phyloP scores from a whole-genome alignment of 2,329 filamentous ascomycete genomes.

The Akanthomyces uredinophilus region DNA sequence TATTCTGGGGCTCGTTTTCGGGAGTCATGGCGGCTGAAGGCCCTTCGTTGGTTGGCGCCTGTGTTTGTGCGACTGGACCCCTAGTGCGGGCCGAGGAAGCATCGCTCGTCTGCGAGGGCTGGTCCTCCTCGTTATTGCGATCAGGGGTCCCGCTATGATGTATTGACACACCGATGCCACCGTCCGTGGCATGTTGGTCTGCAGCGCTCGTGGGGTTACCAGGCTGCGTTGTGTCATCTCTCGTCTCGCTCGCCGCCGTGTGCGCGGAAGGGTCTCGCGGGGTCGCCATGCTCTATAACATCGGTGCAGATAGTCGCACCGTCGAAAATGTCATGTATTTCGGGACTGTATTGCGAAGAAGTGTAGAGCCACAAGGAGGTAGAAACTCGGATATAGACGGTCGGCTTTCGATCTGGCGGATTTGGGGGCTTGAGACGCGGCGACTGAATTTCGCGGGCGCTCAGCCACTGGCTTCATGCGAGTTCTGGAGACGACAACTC shows the following conservation, averaged over 20 bases:
- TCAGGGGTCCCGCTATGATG: slow-evolving; percentile 36
- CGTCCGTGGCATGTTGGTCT: background rate
- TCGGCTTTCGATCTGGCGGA: background rate
- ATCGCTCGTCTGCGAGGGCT: slow-evolving; percentile 39
- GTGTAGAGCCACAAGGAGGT: background rate
- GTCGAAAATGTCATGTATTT: background rate
- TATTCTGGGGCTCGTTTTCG: background rate
- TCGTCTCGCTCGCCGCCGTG: background rate
- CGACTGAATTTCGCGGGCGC: background rate
- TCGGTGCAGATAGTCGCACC: background rate
- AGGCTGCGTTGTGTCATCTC: background rate
- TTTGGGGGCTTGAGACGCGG: background rate
- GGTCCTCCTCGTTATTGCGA: slow-evolving; percentile 41
- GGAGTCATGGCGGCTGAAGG: slow-evolving; percentile 11
- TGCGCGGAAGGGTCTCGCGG: slow-evolving; percentile 11
- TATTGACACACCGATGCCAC: background rate
- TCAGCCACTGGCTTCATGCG: background rate
- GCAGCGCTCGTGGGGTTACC: background rate
- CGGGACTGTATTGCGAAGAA: background rate
- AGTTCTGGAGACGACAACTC: background rate
- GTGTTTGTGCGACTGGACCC: background rate
- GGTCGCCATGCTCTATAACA: slow-evolving; percentile 11
- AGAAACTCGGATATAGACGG: background rate
- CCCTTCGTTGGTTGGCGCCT: slow-evolving; percentile 25
- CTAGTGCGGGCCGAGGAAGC: slow-evolving; percentile 37